These are phyloP conservation scores for Mortierella alpina DNA, from an alignment of 192 early-diverging fungal species.

Conservation along the genomic window DNA sequence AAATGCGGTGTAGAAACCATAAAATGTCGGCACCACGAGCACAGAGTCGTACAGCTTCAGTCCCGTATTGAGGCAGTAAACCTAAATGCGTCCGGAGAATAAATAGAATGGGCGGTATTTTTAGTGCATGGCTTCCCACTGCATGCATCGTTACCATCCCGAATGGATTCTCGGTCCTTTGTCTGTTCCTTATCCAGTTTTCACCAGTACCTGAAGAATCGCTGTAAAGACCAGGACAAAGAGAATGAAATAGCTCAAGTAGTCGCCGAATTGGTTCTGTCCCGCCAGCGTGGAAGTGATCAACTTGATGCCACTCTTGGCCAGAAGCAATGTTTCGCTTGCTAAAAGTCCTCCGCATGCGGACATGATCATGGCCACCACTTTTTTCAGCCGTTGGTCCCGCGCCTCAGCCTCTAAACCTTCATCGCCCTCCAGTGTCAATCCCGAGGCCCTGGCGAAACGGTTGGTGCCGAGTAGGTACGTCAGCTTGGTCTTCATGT, in stretches of 20 bases:
- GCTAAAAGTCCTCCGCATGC: constrained; percentile 68
- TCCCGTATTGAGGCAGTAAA: constrained; percentile 69
- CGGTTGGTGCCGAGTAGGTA: constrained; percentile 35
- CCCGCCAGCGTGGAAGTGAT: constrained; percentile 36
- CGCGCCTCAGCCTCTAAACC: constrained; percentile 22
- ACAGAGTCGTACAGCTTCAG: constrained; percentile 68
- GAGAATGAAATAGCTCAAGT: constrained; percentile 64
- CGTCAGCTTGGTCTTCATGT: constrained; percentile 23
- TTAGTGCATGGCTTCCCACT: background rate
- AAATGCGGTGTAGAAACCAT: constrained; percentile 66
- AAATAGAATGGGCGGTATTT: background rate
- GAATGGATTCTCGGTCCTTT: background rate
- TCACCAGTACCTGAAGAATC: constrained; percentile 57
- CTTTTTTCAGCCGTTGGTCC: constrained; percentile 55
- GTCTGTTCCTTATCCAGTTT: background rate
- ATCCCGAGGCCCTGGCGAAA: constrained; percentile 35
- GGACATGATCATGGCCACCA: constrained; percentile 67
- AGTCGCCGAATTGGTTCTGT: constrained; percentile 66
- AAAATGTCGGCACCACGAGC: constrained; percentile 69
- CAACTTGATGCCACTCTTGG: constrained; percentile 61
- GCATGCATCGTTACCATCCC: background rate
- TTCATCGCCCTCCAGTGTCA: constrained; percentile 43
- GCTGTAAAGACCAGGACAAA: constrained; percentile 62
- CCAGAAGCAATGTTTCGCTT: constrained; percentile 66
- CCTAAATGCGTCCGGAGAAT: constrained; percentile 32